Evolutionary conservation across 2,329 filamentous ascomycete species (phyloP), one percentile per base, ranked within the genome.

Genomic region (Talaromyces sp.): DNA sequence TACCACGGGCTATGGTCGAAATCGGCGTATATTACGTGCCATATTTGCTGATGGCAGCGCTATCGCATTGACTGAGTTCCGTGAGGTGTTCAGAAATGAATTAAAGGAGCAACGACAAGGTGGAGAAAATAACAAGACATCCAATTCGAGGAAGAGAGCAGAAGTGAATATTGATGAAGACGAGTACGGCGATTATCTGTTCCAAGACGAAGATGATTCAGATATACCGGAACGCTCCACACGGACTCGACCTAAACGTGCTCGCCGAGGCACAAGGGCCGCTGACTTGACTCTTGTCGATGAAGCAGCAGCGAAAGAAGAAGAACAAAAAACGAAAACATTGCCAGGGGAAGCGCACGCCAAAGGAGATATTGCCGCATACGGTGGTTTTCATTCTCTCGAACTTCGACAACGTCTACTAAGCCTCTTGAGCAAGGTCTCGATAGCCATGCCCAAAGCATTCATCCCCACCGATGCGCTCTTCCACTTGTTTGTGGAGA

Each of bases 1-100:
- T 5, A 67, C 65, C 9, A 67, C 68, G 18, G 69, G 70, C 9
- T 71, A 70, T 40, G 75, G 76, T 7, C 71, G 70, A 23, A 69
- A 76, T 25, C 72, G 79, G 59, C 73, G 78, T 44, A 79, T 82
- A 23, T 52, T 82, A 11, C 71, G 79, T 21, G 76, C 80, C 21
- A 75, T 82, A 46, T 82, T 82, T 66, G 79, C 80, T 4, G 76
- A 81, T 66, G 80, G 79, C 8, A 69, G 70, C 39, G 63, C 69
- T 12, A 66, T 63, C 16, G 70, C 76, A 5, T 65, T 72, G 21
- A 76, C 73, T 44, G 78, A 81, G 64, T 82, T 82, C 64, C 72
- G 73, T 11, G 69, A 79, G 46, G 71, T 82, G 4, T 82, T 81
- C 64, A 67, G 69, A 14, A 72, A 80, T 33, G 80, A 82, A 64